Evolutionary conservation across 768 basidiomycete species (phyloP), one percentile per base, ranked within the genome.

Genomic region (Leccinum pellstonianum): DNA sequence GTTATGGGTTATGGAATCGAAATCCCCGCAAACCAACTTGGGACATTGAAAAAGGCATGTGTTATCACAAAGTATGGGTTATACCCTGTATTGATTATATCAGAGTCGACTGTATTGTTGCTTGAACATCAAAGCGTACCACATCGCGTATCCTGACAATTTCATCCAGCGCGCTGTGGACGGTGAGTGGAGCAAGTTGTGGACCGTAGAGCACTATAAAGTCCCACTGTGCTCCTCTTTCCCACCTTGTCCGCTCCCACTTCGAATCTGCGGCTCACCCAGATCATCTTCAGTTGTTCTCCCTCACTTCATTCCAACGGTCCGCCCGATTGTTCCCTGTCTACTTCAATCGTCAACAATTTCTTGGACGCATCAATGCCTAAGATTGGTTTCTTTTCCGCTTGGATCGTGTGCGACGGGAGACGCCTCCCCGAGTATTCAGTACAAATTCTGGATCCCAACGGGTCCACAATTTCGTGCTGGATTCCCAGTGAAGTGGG

Each of bases 401-500:
- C 88, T 17, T 90, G 88, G 84, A 84, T 91, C 55, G 76, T 77
- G 37, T 81, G 78, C 43, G 80, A 83, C 33, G 82, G 80, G 5
- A 63, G 76, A 57, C 66, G 71, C 11, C 66, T 89, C 10, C 78
- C 76, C 5, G 86, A 88, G 69, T 83, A 86, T 68, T 71, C 86
- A n/a, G 76, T 80, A 8, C 77, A 80, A 6, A 71, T 83, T 31
- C 17, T 17, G 38, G 83, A 87, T 56, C 63, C 67, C 5, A 71
- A 73, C 5, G 64, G 70, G 5, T 70, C 81, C 59, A 77, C 76
- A 9, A 80, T 86, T 8, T 83, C 83, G 0, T 90, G 89, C 66
- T 90, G 86, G 86, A 83, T 90, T 63, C 82, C 85, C 7, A 81
- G 87, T 58, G 78, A 82, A 53, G 75, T 76, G 25, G 86, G 86